Evolutionary conservation across 768 basidiomycete species (phyloP).

Genomic region (Suillus weaverae): DNA sequence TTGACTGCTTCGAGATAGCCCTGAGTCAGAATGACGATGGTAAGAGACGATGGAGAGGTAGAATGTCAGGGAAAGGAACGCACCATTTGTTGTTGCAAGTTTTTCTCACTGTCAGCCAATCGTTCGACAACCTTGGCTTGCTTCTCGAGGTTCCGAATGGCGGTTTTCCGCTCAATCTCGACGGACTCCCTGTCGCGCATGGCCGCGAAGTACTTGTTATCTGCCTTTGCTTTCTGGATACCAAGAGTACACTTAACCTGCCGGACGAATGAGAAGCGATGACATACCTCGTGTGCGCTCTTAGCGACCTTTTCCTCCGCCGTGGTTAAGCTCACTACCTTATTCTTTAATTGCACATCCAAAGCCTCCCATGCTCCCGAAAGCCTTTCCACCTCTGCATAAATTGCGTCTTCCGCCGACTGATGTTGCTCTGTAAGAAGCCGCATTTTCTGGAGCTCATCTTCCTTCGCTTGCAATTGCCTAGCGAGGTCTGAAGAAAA

Average conservation of each 20-base stretch:
- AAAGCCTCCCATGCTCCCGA: constrained; percentile 85
- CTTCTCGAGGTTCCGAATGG: constrained; percentile 56
- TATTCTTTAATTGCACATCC: constrained; percentile 78
- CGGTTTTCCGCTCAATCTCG: constrained; percentile 71
- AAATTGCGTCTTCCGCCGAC: constrained; percentile 75
- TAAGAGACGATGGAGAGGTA: not conserved
- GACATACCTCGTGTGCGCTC: constrained; percentile 64
- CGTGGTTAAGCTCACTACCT: constrained; percentile 76
- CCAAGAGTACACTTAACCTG: not conserved
- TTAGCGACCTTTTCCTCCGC: constrained; percentile 75
- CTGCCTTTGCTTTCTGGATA: constrained; percentile 87
- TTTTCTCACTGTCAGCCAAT: constrained; percentile 62
- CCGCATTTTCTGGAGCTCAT: constrained; percentile 61
- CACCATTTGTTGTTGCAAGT: constrained; percentile 59
- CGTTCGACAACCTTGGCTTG: constrained; percentile 66
- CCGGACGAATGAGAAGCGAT: not conserved
- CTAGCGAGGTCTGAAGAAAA: constrained; percentile 56
- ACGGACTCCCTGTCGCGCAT: constrained; percentile 88
- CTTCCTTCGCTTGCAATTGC: constrained; percentile 64
- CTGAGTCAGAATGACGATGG: constrained; percentile 24
- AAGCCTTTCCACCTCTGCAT: constrained; percentile 81
- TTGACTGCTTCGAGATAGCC: constrained; percentile 47
- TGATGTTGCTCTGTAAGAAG: constrained; percentile 61
- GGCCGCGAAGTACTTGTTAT: constrained; percentile 90
- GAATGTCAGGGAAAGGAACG: constrained; percentile 22